A percentile compares a stretch with the other conserved stretches of the same genome.
phyloP scores from a whole-genome alignment of 1,284 basidiomycete genomes.

The Peniophora sp. region DNA sequence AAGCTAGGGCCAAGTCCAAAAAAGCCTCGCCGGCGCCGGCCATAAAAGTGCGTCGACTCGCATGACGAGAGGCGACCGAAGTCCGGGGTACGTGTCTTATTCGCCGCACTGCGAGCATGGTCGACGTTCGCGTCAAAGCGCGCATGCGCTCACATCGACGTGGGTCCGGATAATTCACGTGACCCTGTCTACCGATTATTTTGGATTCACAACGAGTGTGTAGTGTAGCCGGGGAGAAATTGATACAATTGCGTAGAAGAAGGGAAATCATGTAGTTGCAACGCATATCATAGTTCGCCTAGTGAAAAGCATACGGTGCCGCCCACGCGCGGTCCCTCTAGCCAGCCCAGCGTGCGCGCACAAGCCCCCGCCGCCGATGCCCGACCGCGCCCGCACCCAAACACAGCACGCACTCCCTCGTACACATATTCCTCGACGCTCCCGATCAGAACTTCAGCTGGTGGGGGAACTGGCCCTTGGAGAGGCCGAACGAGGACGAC shows the following conservation, averaged over 20 bases:
- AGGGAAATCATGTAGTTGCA: slow-evolving; percentile 11
- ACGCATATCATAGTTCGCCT: slow-evolving; percentile 15
- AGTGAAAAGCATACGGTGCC: slow-evolving; percentile 8
- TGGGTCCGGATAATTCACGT: too few species aligned
- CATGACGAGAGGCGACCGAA: not conserved
- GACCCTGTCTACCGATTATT: too few species aligned
- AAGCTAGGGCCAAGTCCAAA: slow-evolving; percentile 56
- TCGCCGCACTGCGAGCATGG: not conserved
- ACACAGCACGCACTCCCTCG: slow-evolving; percentile 8
- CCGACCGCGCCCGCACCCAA: slow-evolving; percentile 13
- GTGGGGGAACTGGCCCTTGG: slow-evolving; percentile 92
- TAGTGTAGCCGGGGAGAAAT: not conserved
- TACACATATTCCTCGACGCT: slow-evolving; percentile 9
- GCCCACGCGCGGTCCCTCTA: too few species aligned
- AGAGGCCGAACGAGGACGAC: slow-evolving; percentile 88
- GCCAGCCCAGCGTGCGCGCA: slow-evolving; percentile 1
- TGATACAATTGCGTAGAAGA: slow-evolving; percentile 12
- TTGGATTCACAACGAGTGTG: too few species aligned
- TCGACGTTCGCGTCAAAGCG: not conserved
- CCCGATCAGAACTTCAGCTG: slow-evolving; percentile 70
- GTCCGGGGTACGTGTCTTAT: slow-evolving; percentile 9
- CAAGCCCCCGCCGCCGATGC: slow-evolving; percentile 7
- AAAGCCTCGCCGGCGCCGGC: slow-evolving; percentile 40
- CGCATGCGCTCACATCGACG: not conserved
- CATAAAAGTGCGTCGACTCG: slow-evolving; percentile 25